These are phyloP conservation scores for Peronospora belbahrii DNA, from an alignment of 352 stramenopile genomes.

Conservation along the genomic window DNA sequence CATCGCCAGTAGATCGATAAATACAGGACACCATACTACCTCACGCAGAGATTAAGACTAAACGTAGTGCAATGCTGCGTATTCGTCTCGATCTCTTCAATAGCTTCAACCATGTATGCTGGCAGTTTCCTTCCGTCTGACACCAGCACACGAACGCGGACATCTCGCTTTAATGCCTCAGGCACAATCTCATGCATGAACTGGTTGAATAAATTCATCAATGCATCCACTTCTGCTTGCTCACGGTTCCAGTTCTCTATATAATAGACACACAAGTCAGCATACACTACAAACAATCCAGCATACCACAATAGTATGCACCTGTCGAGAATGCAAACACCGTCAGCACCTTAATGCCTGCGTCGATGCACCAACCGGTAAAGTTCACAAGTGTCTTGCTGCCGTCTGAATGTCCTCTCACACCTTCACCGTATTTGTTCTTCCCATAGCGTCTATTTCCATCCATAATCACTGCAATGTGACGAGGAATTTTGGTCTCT, in stretches of 20 bases:
- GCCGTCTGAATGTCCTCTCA: constrained; percentile 91
- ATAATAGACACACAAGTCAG: constrained; percentile 4
- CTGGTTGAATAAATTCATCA: constrained; percentile 93
- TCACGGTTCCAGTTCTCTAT: constrained; percentile 93
- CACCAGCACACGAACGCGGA: constrained; percentile 88
- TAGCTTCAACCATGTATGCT: constrained; percentile 53
- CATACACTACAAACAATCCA: neutral
- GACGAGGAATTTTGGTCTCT: constrained; percentile 48
- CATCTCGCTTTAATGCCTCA: constrained; percentile 85
- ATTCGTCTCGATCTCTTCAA: constrained; percentile 79
- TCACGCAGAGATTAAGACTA: constrained; percentile 80
- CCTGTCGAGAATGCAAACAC: constrained; percentile 94
- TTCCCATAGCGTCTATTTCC: constrained; percentile 93
- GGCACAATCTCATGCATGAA: constrained; percentile 92
- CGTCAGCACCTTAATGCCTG: constrained; percentile 86
- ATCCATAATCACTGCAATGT: constrained; percentile 96
- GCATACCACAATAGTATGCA: constrained; percentile 2
- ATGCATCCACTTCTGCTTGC: constrained; percentile 74
- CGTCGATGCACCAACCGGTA: constrained; percentile 94
- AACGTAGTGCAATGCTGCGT: constrained; percentile 82
- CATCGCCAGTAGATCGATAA: neutral
- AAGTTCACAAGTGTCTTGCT: constrained; percentile 93
- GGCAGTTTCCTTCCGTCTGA: constrained; percentile 69
- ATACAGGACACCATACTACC: constrained; percentile 22
- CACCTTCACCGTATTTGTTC: constrained; percentile 56